phyloP scores from a whole-genome alignment of 768 basidiomycete species.

The Dendrothele bispora region DNA sequence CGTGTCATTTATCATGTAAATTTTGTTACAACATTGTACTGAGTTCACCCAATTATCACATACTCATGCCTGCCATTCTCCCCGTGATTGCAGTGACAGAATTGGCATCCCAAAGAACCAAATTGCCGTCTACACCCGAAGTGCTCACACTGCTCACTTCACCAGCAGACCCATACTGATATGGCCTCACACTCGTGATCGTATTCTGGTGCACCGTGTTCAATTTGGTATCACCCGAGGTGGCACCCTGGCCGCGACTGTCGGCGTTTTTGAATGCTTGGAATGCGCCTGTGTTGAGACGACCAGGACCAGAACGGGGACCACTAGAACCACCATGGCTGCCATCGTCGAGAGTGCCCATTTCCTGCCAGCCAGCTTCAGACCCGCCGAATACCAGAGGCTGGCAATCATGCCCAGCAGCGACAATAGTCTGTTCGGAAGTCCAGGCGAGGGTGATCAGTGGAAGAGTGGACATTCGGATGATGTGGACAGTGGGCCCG shows the following conservation, averaged over 20 bases:
- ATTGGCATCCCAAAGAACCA: slow-evolving; percentile 88
- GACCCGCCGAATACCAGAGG: slow-evolving; percentile 84
- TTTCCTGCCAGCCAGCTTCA: slow-evolving; percentile 73
- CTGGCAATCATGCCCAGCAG: slow-evolving; percentile 97
- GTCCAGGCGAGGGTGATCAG: slow-evolving; percentile 86
- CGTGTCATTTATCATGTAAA: no score
- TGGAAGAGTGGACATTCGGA: slow-evolving; percentile 79
- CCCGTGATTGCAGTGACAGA: slow-evolving; percentile 52
- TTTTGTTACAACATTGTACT: no score
- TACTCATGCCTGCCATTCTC: slow-evolving; percentile 49
- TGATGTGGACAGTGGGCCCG: slow-evolving; percentile 67
- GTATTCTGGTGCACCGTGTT: slow-evolving; percentile 97
- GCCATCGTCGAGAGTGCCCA: slow-evolving; percentile 86
- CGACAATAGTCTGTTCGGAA: slow-evolving; percentile 77
- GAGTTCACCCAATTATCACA: slow-evolving; percentile 29
- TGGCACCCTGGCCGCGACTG: slow-evolving; percentile 57
- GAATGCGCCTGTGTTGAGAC: slow-evolving; percentile 92
- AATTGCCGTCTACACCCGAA: slow-evolving; percentile 88
- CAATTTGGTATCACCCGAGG: slow-evolving; percentile 84
- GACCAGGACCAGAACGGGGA: slow-evolving; percentile 53
- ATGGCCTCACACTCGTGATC: slow-evolving; percentile 87
- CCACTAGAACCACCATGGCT: slow-evolving; percentile 59
- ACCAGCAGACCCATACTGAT: slow-evolving; percentile 57
- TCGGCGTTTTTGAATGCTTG: slow-evolving; percentile 93
- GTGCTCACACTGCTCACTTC: slow-evolving; percentile 80